phyloP scores from a whole-genome alignment of 768 basidiomycete genomes.

The Russula earlei region DNA sequence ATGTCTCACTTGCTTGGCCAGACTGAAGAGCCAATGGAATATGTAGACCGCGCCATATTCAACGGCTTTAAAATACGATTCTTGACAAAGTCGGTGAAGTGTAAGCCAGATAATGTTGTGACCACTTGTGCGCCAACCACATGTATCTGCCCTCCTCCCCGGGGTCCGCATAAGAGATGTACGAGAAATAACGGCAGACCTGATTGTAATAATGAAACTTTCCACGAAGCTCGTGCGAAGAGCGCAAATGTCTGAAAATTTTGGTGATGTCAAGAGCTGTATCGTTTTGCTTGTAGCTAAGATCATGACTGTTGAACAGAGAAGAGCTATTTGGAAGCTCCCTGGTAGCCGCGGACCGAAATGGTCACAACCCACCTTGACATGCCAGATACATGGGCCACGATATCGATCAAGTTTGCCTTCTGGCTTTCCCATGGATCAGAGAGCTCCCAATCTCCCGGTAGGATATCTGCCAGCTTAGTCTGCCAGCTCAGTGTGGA shows the following conservation, averaged over 20 bases:
- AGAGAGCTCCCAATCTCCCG: conserved; percentile 28
- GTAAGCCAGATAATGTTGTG: conserved; percentile 25
- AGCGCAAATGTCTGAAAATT: conserved; percentile 26
- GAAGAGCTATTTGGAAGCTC: no score
- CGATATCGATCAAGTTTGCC: conserved; percentile 19
- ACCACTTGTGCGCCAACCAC: conserved; percentile 29
- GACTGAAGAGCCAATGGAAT: conserved; percentile 25
- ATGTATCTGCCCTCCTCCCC: conserved; percentile 29
- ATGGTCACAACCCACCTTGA: conserved; percentile 25
- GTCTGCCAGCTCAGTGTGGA: conserved; percentile 1
- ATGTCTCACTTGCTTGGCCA: conserved; percentile 28
- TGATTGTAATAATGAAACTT: conserved; percentile 32
- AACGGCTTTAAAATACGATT: conserved; percentile 32
- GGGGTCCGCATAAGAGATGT: no score
- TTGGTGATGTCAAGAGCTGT: conserved; percentile 5
- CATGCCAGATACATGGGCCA: conserved; percentile 25
- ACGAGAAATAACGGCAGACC: conserved; percentile 18
- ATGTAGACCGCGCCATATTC: no score
- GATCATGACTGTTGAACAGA: no score
- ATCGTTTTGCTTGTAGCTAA: neutral
- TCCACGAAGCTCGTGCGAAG: conserved; percentile 30
- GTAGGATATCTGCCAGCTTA: conserved; percentile 1
- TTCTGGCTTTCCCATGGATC: conserved; percentile 28
- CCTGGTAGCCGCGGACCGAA: no score
- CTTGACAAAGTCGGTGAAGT: conserved; percentile 33